Evolutionary conservation across 306 rosid genomes (phyloP).

Genomic region (Hylodesmum podocarpum): DNA sequence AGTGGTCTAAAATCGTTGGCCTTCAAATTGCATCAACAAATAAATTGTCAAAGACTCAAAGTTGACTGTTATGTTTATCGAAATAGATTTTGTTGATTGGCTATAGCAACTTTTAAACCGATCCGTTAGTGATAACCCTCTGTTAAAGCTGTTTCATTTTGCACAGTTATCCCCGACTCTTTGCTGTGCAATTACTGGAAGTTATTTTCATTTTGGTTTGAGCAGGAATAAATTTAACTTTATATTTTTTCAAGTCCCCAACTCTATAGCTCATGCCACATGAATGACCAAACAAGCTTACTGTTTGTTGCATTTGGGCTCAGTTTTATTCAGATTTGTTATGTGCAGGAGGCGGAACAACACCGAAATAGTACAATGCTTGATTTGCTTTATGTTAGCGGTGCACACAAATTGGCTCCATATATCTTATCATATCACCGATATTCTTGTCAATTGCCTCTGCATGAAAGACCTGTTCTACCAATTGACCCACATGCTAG

Average conservation of each 20-base stretch:
- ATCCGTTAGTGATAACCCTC: not conserved
- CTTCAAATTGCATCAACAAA: conserved; percentile 10
- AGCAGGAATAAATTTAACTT: not conserved
- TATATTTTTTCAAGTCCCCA: not conserved
- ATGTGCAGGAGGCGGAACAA: conserved; percentile 77
- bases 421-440: conserved; percentile 51
- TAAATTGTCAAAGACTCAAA: conserved; percentile 7
- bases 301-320: conserved; percentile 23
- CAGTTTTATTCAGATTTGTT: conserved; percentile 32
- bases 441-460: conserved; percentile 40
- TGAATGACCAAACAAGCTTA: not conserved
- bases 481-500: conserved; percentile 59
- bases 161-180: not conserved
- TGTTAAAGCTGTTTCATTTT: not conserved
- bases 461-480: conserved; percentile 33
- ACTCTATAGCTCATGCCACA: not conserved
- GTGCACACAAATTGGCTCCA: conserved; percentile 63
- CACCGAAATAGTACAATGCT: conserved; percentile 72
- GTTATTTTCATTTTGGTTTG: not conserved
- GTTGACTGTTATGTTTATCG: not conserved
- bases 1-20: conserved; percentile 11
- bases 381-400: conserved; percentile 76
- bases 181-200: not conserved
- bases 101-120: not conserved
- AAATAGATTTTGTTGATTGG: conserved; percentile 24